Conservation (phyloP, 2,329 filamentous ascomycete genomes). For the Clarireedia sp. region DNA sequence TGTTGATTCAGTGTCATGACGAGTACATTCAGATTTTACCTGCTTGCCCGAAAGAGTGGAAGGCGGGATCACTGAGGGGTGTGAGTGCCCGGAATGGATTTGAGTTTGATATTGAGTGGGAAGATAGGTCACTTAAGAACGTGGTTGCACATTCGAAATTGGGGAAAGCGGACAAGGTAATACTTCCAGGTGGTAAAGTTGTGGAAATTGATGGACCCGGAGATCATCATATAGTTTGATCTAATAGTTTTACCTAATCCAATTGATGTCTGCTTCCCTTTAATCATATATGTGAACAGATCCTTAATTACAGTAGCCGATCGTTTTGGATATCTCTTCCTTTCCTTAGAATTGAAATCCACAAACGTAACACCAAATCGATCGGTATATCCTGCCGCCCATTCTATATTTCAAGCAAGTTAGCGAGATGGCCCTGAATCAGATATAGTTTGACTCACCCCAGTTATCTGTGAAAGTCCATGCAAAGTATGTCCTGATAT, state of each 20-base stretch:
- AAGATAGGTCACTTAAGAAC: neutral
- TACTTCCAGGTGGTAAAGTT: neutral
- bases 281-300: slow-evolving; percentile 63
- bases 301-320: slow-evolving; percentile 63
- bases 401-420: slow-evolving; percentile 11
- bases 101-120: neutral
- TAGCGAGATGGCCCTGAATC: neutral
- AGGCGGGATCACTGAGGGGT: neutral
- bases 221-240: neutral
- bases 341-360: slow-evolving; percentile 62
- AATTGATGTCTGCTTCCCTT: slow-evolving; percentile 37
- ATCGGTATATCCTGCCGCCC: slow-evolving; percentile 73
- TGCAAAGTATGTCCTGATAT: slow-evolving; percentile 73
- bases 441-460: neutral
- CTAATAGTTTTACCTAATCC: too few relatives aligned
- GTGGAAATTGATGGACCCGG: neutral
- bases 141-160: neutral
- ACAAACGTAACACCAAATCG: slow-evolving; percentile 77
- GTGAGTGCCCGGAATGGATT: neutral
- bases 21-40: slow-evolving; percentile 7
- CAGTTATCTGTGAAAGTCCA: slow-evolving; percentile 69
- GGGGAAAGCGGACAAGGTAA: neutral
- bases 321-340: slow-evolving; percentile 76
- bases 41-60: slow-evolving; percentile 1
- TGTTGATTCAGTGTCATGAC: slow-evolving; percentile 34